Evolutionary conservation across 2,329 filamentous ascomycete species (phyloP), one percentile per base, ranked within the genome.

Genomic region (Calonectria fujianensis): DNA sequence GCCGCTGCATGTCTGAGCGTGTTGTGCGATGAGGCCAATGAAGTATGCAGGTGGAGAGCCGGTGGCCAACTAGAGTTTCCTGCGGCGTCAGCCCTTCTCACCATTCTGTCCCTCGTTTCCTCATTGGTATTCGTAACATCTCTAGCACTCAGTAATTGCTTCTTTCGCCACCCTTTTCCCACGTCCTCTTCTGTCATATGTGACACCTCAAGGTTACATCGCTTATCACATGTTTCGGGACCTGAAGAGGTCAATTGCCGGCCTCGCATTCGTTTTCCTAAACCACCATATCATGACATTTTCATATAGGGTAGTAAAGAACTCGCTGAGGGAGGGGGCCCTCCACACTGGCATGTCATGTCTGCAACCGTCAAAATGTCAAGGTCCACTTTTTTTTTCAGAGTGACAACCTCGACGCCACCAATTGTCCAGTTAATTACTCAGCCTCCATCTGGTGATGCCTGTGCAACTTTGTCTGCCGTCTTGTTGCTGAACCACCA

Each of bases 371-470:
- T 32, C 20, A 50, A 73, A 48, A 65, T 14, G 8, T 29, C 39
- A 31, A 65, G 73, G 51, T 74, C 78, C 77, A 79, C 77, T 76
- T 77, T 77, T 77, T 77, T 24, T 76, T 72, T 31, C 37, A 16
- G 45, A 69, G 65, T 76, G 64, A 72, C 70, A 69, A 63, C 61
- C 24, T 70, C 70, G 70, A 74, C 78, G 70, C 80, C 79, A 77
- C 77, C 54, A 48, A 64, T 64, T 65, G 61, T 29, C 71, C 67
- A 73, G 39, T 74, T 67, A 72, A 72, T 57, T 70, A 29, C 68
- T 69, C 72, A 69, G 48, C 16, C 27, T 51, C 52, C 41, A 24
- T n/a, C 27, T 16, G 59, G 20, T 48, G 52, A 63, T 45, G 18
- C 32, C 31, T 31, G 45, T 70, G 51, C 51, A 59, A 70, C 66